Conservation (phyloP, 805 yeast species). For the Ogataea haglerorum region DNA sequence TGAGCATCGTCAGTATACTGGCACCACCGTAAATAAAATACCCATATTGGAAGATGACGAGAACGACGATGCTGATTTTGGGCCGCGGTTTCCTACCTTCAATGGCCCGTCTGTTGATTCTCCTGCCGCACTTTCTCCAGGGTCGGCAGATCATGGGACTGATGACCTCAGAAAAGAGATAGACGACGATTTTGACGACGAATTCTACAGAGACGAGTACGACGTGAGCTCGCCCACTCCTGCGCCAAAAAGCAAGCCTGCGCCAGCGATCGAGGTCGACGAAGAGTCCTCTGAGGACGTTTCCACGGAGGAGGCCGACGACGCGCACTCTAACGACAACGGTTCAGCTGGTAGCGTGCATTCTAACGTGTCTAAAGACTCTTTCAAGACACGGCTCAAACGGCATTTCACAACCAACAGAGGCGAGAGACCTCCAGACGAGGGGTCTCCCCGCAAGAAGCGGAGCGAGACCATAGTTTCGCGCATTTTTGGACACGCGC, state of each 20-base stretch:
- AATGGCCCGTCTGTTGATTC: constrained; percentile 1
- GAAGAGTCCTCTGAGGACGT: constrained; percentile 28
- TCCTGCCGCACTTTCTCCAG: background rate
- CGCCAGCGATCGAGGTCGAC: constrained; percentile 2
- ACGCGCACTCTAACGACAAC: background rate
- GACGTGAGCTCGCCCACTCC: constrained; percentile 4
- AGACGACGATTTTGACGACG: constrained; percentile 33
- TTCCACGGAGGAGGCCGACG: constrained; percentile 22
- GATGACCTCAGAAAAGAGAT: constrained; percentile 20
- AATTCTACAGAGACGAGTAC: constrained; percentile 26
- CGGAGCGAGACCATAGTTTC: constrained; percentile 10
- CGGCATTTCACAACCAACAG: constrained; percentile 17
- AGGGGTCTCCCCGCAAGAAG: background rate
- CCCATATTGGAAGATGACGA: constrained; percentile 34
- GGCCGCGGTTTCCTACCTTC: constrained; percentile 30
- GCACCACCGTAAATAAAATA: constrained; percentile 20
- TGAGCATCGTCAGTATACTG: constrained; percentile 6
- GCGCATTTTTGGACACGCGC: constrained; percentile 10
- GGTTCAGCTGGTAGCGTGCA: background rate
- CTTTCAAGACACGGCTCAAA: constrained; percentile 8
- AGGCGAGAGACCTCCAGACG: background rate
- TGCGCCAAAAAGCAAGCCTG: constrained; percentile 4
- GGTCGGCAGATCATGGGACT: background rate
- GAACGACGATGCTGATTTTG: constrained; percentile 20
- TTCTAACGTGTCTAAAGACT: constrained; percentile 2